These are phyloP conservation scores for Parathielavia appendiculata DNA, from an alignment of 495 filamentous ascomycete species.

Conservation along the genomic window DNA sequence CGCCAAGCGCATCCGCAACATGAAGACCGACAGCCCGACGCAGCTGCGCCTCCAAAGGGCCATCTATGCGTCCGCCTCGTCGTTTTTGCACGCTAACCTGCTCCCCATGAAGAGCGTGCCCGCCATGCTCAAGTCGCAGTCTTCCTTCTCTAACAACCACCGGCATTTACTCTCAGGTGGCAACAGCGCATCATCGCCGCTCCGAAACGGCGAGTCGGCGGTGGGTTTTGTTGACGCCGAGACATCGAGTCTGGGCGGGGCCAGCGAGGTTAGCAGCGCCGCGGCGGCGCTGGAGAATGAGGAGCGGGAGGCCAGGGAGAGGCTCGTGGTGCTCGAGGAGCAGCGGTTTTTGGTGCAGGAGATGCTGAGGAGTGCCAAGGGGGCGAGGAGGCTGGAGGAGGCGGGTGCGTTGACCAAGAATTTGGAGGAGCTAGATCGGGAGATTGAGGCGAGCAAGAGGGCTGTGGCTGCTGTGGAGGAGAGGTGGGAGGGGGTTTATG, in stretches of 20 bases:
- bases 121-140: constrained; percentile 65
- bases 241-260: constrained; percentile 50
- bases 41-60: constrained; percentile 76
- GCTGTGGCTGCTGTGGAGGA: constrained; percentile 53
- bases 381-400: constrained; percentile 82
- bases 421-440: constrained; percentile 73
- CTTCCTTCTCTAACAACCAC: constrained; percentile 32
- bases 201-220: constrained; percentile 42
- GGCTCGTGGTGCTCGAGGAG: constrained; percentile 86
- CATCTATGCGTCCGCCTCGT: constrained; percentile 75
- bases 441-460: constrained; percentile 65
- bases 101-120: constrained; percentile 84
- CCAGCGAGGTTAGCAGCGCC: constrained; percentile 54
- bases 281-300: constrained; percentile 66
- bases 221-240: constrained; percentile 42
- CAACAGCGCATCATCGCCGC: constrained; percentile 33
- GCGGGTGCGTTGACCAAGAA: constrained; percentile 74
- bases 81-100: constrained; percentile 88
- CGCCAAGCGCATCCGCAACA: constrained; percentile 73
- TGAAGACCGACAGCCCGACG: constrained; percentile 64
- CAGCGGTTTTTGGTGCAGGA: constrained; percentile 86
- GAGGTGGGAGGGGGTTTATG: constrained; percentile 47
- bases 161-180: constrained; percentile 34
- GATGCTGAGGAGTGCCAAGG: constrained; percentile 81
- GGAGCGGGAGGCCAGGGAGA: constrained; percentile 80